Evolutionary conservation across 257 asterid genomes (phyloP).

Genomic region (Ophiorrhiza pumila): DNA sequence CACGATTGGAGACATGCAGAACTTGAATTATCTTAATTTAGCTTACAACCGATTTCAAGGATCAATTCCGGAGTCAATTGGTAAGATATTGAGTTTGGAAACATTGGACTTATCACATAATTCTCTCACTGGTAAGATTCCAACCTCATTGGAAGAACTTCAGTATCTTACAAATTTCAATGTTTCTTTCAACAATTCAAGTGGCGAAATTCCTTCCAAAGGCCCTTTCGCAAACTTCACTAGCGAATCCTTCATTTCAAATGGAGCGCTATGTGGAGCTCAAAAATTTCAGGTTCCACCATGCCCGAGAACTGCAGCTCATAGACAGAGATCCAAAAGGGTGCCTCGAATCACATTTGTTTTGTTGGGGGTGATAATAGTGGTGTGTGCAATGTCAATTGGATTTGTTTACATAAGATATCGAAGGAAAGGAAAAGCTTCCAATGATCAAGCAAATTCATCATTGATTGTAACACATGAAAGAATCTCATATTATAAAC

Average conservation of each 20-base stretch:
- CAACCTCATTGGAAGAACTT: not conserved
- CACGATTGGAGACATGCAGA: conserved; percentile 13
- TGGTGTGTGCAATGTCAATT: not conserved
- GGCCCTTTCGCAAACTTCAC: not conserved
- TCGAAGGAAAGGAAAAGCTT: not conserved
- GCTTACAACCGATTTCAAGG: not conserved
- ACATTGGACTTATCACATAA: not conserved
- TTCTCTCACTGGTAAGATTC: not conserved
- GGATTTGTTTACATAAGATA: not conserved
- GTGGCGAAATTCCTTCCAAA: not conserved
- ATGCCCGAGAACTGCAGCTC: not conserved
- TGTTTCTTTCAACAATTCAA: not conserved
- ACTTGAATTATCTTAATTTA: not conserved
- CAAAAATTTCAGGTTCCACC: not conserved
- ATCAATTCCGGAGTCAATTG: not conserved
- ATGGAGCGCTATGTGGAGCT: not conserved
- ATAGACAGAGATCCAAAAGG: not conserved
- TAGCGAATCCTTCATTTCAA: not conserved
- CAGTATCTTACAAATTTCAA: not conserved
- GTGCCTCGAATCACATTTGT: too few species aligned
- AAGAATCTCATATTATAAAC: not conserved
- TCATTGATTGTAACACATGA: not conserved
- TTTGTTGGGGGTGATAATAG: too few species aligned
- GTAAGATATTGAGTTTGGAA: not conserved
- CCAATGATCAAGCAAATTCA: not conserved